Conservation (phyloP, 257 asterid species). For the Salvia hispanica region DNA sequence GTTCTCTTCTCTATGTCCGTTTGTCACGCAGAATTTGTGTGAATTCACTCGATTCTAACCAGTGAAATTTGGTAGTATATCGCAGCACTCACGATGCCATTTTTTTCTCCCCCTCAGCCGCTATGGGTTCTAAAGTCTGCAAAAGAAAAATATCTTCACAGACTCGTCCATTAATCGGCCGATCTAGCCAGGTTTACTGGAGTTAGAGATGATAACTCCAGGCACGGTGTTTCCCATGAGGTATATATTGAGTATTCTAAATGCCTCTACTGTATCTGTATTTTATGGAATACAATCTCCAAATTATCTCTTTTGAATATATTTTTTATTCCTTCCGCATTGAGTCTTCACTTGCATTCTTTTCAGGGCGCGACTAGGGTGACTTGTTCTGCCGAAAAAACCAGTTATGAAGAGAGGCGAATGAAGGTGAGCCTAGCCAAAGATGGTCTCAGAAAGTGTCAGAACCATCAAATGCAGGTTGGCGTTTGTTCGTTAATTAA, state of each 20-base stretch:
- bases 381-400: constrained; percentile 34
- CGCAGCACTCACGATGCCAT: constrained; percentile 13
- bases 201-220: constrained; percentile 50
- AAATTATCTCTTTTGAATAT: constrained; percentile 3
- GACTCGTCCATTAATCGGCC: constrained; percentile 81
- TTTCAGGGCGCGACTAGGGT: constrained; percentile 48
- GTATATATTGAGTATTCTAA: constrained; percentile 40
- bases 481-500: neutral
- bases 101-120: constrained; percentile 53
- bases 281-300: neutral
- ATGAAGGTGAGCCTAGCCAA: constrained; percentile 68
- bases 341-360: constrained; percentile 14
- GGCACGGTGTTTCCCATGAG: constrained; percentile 49
- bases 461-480: constrained; percentile 83
- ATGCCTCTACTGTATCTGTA: constrained; percentile 1
- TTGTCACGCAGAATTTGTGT: neutral
- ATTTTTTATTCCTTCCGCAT: neutral
- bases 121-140: constrained; percentile 83
- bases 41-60: neutral
- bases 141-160: constrained; percentile 69
- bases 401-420: constrained; percentile 65
- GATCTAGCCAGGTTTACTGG: constrained; percentile 89
- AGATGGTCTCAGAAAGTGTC: constrained; percentile 81
- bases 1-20: constrained; percentile 35
- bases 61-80: neutral